Base-by-base conservation (phyloP, 2,329 filamentous ascomycete genomes). In the Cercospora zeae-maydis region DNA sequence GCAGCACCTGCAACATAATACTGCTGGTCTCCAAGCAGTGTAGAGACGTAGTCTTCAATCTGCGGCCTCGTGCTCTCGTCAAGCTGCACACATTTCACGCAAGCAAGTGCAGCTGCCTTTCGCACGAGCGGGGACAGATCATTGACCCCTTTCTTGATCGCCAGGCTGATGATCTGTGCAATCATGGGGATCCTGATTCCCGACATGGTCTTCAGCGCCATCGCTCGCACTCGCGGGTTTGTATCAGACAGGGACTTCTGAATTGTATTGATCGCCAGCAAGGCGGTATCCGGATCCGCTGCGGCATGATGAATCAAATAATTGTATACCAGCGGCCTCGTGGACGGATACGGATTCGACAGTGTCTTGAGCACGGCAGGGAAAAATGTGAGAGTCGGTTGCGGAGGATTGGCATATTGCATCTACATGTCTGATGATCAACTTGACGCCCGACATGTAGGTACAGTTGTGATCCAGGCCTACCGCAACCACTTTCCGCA, bases 351-450 rank as follows among this genome's bases (percentile, higher is more conserved):
- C 13, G 93, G 90, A 37, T 91, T 96, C 30, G 93, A 93, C 63
- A 97, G 92, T 71, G 98, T 99, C 81, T 99, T 99, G 76, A 99
- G 92, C 60, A 99, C 90, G 24, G 92, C 90, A n/a, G 93, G 96
- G 82, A 99, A 99, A 83, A 93, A 96, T 21, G 91, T 88, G 2
- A 96, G 83, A 62, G 92, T 96, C 69, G 91, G 89, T 75, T 96
- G 91, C 71, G 90, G 87, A 70, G 92, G 89, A 75, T 93, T 90
- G 72, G 90, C 87, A 79, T 97, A 98, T 87, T 96, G 96, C 89
- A 98, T 93, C 92, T 96, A 73, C 30, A 51, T 42, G 62, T 63
- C 58, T 27, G 47, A 21, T 27, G 9, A 66, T 69, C 66, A 69
- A 69, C 58, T 24, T 34, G 14, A 27, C 36, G 45, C 30, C 37